Conservation (phyloP, 768 basidiomycete genomes). For the Lactarius sanguifluus region DNA sequence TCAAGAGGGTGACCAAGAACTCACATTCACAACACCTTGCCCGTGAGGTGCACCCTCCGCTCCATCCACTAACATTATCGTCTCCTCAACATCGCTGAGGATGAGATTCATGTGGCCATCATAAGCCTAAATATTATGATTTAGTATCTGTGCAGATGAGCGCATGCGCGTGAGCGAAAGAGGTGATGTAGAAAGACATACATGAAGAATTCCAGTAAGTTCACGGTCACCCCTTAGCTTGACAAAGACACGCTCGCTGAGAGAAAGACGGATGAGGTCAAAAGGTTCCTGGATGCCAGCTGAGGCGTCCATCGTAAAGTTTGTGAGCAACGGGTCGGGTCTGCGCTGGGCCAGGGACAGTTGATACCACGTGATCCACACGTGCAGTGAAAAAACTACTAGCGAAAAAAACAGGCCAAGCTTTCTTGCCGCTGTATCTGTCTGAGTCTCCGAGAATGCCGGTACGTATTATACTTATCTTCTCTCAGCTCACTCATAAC, state of each 20-base stretch:
- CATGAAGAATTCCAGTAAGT: slow-evolving; percentile 89
- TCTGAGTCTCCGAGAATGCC: slow-evolving; percentile 55
- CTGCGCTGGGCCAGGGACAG: background rate
- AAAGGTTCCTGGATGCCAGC: slow-evolving; percentile 92
- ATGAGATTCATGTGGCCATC: slow-evolving; percentile 99
- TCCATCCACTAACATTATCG: slow-evolving; percentile 90
- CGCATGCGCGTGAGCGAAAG: slow-evolving; percentile 20
- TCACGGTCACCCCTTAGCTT: slow-evolving; percentile 95
- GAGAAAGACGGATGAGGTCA: slow-evolving; percentile 92
- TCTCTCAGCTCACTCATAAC: slow-evolving; percentile 13
- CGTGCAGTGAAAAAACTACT: slow-evolving; percentile 11
- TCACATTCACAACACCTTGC: slow-evolving; percentile 65
- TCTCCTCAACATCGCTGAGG: slow-evolving; percentile 96
- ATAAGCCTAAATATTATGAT: slow-evolving; percentile 67
- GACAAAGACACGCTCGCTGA: slow-evolving; percentile 97
- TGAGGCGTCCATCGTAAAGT: slow-evolving; percentile 59
- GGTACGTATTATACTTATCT: slow-evolving; percentile 42
- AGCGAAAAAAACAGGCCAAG: background rate
- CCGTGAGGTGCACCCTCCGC: slow-evolving; percentile 61
- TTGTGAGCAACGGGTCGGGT: background rate
- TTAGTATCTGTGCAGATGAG: slow-evolving; percentile 24
- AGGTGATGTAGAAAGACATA: slow-evolving; percentile 42
- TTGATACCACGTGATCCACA: slow-evolving; percentile 15
- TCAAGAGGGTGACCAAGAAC: slow-evolving; percentile 26
- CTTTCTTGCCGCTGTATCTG: background rate